A percentile compares a stretch with the other conserved stretches of the same genome.
phyloP scores from a whole-genome alignment of 805 yeast species.

The Lachancea quebecensis region DNA sequence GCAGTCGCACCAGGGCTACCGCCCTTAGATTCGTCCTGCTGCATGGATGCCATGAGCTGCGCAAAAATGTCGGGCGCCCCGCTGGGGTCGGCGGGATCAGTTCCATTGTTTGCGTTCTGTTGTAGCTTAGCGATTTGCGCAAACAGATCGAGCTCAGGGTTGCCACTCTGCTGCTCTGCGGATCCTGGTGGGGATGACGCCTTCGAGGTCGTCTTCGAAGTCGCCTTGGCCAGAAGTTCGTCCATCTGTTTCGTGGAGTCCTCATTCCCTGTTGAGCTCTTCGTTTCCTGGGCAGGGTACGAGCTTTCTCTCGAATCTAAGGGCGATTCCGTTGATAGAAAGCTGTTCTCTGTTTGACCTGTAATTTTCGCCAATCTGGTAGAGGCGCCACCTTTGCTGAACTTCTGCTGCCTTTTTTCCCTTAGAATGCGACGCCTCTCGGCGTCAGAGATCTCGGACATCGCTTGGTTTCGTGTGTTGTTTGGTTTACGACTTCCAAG shows the following conservation, averaged over 20 bases:
- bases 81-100: slow-evolving; percentile 5
- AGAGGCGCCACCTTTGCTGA: slow-evolving; percentile 48
- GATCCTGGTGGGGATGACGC: background rate
- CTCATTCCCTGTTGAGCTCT: slow-evolving; percentile 1
- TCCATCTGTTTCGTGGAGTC: slow-evolving; percentile 15
- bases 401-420: slow-evolving; percentile 60
- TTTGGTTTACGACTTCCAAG: background rate
- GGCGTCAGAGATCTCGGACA: slow-evolving; percentile 44
- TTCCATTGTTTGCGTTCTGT: slow-evolving; percentile 5
- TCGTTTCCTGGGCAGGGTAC: slow-evolving; percentile 6
- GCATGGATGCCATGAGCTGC: slow-evolving; percentile 17
- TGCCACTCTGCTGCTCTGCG: background rate
- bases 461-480: slow-evolving; percentile 11
- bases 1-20: slow-evolving; percentile 7
- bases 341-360: slow-evolving; percentile 33
- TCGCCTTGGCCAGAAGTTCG: slow-evolving; percentile 14
- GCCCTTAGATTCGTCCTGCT: slow-evolving; percentile 8
- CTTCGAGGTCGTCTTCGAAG: slow-evolving; percentile 9
- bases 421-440: slow-evolving; percentile 52
- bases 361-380: slow-evolving; percentile 46
- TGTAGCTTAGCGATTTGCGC: slow-evolving; percentile 25
- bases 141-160: slow-evolving; percentile 24
- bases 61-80: slow-evolving; percentile 23
- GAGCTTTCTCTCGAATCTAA: slow-evolving; percentile 13
- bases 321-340: slow-evolving; percentile 32